Conservation (phyloP, 2,329 filamentous ascomycete genomes). For the Salinomyces thailandicus region DNA sequence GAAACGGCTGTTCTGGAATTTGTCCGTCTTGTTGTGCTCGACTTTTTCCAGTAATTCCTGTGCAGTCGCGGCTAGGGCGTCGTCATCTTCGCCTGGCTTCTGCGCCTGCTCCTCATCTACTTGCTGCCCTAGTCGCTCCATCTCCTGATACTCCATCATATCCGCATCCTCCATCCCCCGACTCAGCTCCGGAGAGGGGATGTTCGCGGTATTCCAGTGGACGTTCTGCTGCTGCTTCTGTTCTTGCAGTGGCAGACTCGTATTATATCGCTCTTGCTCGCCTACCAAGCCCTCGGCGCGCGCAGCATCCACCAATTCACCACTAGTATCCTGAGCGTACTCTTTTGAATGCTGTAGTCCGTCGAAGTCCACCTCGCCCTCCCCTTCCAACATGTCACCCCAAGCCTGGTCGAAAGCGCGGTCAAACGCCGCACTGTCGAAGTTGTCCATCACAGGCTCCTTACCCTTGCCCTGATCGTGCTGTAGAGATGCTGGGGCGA, state of each 20-base stretch:
- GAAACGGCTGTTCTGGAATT: conserved; percentile 71
- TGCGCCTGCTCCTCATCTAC: conserved; percentile 3
- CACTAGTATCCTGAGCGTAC: background rate
- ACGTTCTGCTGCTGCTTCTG: too few species aligned
- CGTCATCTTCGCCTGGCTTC: conserved; percentile 36
- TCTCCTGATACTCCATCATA: background rate
- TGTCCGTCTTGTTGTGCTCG: conserved; percentile 55
- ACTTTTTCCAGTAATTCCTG: conserved; percentile 60
- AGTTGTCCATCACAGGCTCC: conserved; percentile 30
- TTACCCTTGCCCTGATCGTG: conserved; percentile 25
- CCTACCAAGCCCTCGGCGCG: background rate
- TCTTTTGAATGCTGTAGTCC: background rate
- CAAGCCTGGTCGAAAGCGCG: conserved; percentile 42
- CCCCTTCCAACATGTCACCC: conserved; percentile 27
- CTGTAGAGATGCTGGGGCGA: conserved; percentile 2
- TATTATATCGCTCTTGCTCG: conserved; percentile 2
- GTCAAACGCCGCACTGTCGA: conserved; percentile 47
- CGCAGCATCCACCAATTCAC: background rate
- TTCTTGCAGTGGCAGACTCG: background rate
- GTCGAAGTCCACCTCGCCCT: background rate
- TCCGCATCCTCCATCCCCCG: background rate
- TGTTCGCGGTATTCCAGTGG: too few species aligned
- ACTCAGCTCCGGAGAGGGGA: background rate
- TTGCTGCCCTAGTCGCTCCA: background rate
- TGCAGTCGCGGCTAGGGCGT: conserved; percentile 63